Evolutionary conservation across 495 filamentous ascomycete species (phyloP), one percentile per base, ranked within the genome.

Genomic region (Cercophora sp.): DNA sequence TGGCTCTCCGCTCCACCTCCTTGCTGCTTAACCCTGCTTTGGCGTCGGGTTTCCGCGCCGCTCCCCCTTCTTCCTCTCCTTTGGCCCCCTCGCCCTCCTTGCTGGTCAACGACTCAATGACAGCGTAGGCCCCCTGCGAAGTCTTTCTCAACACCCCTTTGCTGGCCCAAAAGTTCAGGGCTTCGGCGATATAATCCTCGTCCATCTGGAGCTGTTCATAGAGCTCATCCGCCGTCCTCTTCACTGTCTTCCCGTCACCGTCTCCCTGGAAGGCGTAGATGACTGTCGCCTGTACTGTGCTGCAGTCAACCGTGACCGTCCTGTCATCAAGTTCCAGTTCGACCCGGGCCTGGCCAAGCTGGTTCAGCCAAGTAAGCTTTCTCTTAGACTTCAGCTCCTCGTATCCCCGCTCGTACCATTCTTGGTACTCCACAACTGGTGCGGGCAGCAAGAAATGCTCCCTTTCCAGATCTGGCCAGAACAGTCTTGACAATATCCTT

Each of bases 401-500:
- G 64, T 96, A 98, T n/a, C 85, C 85, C 3, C 67, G 58, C 37
- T 85, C 80, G 70, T 96, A 98, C 19, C 70, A 72, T 44, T 80
- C 68, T 66, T 91, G 88, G 22, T 88, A 68, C 2, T 76, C 63
- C 4, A 66, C 48, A 27, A 97, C 83, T 27, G 75, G 74, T 0
- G 70, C 46, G 3, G 94, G 93, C 8, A 94, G 70, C 26, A 72
- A 64, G 70, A 95, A 96, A 20, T 76, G 75, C 57, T 91, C 87
- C 16, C 86, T 81, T 35, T 89, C 85, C 9, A 96, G 73, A 1
- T 84, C 73, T 0, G 94, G 92, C 93, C 93, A 99, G 75, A 92
- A 99, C 58, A 94, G 82, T n/a, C 88, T 81, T 0, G 89, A 96
- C 4, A 97, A 73, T 41, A 97, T 91, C 50, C 91, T 88, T 5